phyloP scores from a whole-genome alignment of 805 yeast species.

The Wickerhamiella azyma region DNA sequence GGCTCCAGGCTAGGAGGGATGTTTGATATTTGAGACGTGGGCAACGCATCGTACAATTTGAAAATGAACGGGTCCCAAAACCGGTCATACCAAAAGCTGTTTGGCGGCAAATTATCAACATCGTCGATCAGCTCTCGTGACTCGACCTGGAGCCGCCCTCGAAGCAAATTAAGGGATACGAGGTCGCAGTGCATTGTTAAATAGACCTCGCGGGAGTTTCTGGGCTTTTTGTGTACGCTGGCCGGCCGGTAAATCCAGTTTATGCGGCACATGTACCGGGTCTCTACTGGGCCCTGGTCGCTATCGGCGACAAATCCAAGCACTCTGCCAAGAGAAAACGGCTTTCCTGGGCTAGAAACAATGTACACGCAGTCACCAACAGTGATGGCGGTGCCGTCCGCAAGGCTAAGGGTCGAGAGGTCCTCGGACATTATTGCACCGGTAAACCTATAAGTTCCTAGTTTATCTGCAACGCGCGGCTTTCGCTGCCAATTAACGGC shows the following conservation, averaged over 20 bases:
- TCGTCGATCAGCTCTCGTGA: slow-evolving; percentile 50
- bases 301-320: slow-evolving; percentile 44
- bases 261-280: slow-evolving; percentile 46
- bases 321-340: slow-evolving; percentile 76
- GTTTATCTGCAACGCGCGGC: slow-evolving; percentile 18
- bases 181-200: slow-evolving; percentile 79
- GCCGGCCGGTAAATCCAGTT: slow-evolving; percentile 89
- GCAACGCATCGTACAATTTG: slow-evolving; percentile 63
- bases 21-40: slow-evolving; percentile 44
- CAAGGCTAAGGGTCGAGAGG: slow-evolving; percentile 20
- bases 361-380: slow-evolving; percentile 56
- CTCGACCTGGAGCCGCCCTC: slow-evolving; percentile 63
- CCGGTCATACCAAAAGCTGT: slow-evolving; percentile 71
- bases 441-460: slow-evolving; percentile 25
- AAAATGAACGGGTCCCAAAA: slow-evolving; percentile 77
- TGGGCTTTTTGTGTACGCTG: slow-evolving; percentile 54
- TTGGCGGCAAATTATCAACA: slow-evolving; percentile 51
- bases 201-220: slow-evolving; percentile 62
- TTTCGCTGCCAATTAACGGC: slow-evolving; percentile 24
- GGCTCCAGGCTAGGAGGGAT: slow-evolving; percentile 44
- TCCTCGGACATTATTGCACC: slow-evolving; percentile 28
- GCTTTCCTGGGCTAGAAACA: slow-evolving; percentile 87
- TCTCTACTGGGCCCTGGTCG: slow-evolving; percentile 31
- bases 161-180: slow-evolving; percentile 58
- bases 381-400: slow-evolving; percentile 18